Percentiles rank a stretch among this genome's conserved stretches.
These are phyloP conservation scores for Blastocystis sp. DNA, from an alignment of 352 stramenopile genomes.

Conservation along the genomic window DNA sequence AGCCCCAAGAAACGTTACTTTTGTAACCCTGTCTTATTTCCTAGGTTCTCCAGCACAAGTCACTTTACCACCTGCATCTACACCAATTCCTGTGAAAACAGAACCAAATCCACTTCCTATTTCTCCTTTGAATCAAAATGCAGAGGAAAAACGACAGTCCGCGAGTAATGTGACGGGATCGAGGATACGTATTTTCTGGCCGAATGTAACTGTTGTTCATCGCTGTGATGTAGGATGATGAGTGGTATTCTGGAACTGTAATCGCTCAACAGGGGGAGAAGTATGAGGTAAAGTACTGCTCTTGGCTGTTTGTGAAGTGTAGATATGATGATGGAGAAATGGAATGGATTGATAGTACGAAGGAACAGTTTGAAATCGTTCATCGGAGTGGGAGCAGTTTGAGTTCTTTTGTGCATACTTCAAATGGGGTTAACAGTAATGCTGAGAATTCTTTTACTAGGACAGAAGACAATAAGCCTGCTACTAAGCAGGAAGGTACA, in stretches of 20 bases:
- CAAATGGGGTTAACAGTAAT: neutral
- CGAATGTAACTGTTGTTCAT: neutral
- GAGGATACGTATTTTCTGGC: conserved; percentile 33
- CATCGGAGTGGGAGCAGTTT: too few species aligned
- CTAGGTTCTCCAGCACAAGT: neutral
- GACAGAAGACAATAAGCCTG: neutral
- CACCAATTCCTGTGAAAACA: neutral
- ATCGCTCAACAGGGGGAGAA: neutral
- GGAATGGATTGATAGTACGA: conserved; percentile 59
- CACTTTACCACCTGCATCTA: neutral
- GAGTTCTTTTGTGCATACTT: neutral
- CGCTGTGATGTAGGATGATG: conserved; percentile 9
- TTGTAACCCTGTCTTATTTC: neutral
- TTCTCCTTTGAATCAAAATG: too few species aligned
- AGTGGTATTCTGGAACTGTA: conserved; percentile 44
- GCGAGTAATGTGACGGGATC: neutral
- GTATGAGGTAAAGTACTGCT: neutral
- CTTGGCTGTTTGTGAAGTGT: neutral
- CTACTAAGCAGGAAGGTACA: neutral
- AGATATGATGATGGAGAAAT: conserved; percentile 61
- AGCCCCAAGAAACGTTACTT: conserved; percentile 17
- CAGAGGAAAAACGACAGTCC: too few species aligned
- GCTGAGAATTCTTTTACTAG: neutral
- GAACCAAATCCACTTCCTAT: neutral
- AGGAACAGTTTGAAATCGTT: conserved; percentile 49